phyloP scores from a whole-genome alignment of 2,329 filamentous ascomycete species.

The Venturia effusa region DNA sequence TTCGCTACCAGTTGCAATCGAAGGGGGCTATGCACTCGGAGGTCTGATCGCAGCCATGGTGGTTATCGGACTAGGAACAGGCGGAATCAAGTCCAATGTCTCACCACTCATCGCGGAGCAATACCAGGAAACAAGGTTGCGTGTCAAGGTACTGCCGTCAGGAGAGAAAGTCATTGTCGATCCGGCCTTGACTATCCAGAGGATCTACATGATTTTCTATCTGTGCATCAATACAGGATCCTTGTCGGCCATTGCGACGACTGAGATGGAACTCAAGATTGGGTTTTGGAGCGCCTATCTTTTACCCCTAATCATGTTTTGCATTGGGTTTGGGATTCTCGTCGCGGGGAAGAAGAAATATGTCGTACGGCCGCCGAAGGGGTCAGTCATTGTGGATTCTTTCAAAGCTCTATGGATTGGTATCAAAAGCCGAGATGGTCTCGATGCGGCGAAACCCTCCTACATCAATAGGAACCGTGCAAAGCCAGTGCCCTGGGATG shows the following conservation, averaged over 20 bases:
- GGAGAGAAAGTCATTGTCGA: conserved; percentile 28
- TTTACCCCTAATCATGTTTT: conserved; percentile 52
- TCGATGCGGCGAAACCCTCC: conserved; percentile 51
- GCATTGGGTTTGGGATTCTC: conserved; percentile 47
- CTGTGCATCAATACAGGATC: conserved; percentile 61
- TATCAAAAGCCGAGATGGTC: conserved; percentile 35
- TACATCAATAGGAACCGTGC: conserved; percentile 38
- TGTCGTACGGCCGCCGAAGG: conserved; percentile 14
- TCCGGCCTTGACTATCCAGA: conserved; percentile 27
- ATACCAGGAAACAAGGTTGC: conserved; percentile 30
- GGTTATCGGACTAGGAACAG: conserved; percentile 64
- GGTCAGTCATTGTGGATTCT: conserved; percentile 17
- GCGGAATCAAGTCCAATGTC: conserved; percentile 75
- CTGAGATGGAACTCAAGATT: conserved; percentile 55
- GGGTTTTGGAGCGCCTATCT: conserved; percentile 58
- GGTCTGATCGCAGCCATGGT: conserved; percentile 54
- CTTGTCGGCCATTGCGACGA: conserved; percentile 54
- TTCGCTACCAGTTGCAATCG: conserved; percentile 52
- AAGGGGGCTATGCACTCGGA: conserved; percentile 47
- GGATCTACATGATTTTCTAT: conserved; percentile 50
- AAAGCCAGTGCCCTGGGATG: conserved; percentile 48
- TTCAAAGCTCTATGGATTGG: conserved; percentile 52
- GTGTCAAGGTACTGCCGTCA: conserved; percentile 26
- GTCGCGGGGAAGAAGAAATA: conserved; percentile 22
- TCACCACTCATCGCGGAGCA: conserved; percentile 39